Evolutionary conservation across 2,329 filamentous ascomycete species (phyloP), one percentile per base, ranked within the genome.

Genomic region (Botrytis fragariae): DNA sequence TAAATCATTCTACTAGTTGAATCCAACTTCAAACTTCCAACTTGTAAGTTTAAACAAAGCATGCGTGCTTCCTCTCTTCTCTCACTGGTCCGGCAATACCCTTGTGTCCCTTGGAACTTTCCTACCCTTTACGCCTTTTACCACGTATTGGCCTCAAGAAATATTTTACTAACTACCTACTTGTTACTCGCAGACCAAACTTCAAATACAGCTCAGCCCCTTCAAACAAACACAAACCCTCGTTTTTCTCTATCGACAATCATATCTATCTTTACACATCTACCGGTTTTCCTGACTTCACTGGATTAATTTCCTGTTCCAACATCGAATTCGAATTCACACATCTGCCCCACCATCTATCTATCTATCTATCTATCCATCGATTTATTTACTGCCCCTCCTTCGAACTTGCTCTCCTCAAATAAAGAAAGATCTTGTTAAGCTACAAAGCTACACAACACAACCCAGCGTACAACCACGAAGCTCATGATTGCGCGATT

Each of bases 401-500:
- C n/a, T 44, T 44, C 61, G 37, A 63, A 20, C 37, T 10, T 42
- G 37, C 61, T 63, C 37, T 62, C 37, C 37, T 44, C 37, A 29
- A 25, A 44, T 42, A 29, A 39, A 63, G 61, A 63, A 63, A 39
- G 51, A 9, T 29, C 51, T n/a, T n/a, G 22, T 42, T n/a, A 3
- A 62, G 60, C 37, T 63, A 32, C 16, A 20, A 44, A 29, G 61
- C 42, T 45, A 32, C 61, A 64, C 20, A 29, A 32, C 48, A 69
- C 20, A 51, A n/a, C 48, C 5, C 48, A 16, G 25, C 54, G n/a
- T 16, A 48, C 18, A 14, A n/a, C 39, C 42, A 51, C 37, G 25
- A 60, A 72, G 35, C 71, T 69, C 71, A 72, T 72, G 72, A 25
- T 73, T 48, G 67, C 59, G 65, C 67, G 39, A 73, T 69, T 70